Conservation (phyloP, 305 asterid species). For the Stenogyne calaminthoides region DNA sequence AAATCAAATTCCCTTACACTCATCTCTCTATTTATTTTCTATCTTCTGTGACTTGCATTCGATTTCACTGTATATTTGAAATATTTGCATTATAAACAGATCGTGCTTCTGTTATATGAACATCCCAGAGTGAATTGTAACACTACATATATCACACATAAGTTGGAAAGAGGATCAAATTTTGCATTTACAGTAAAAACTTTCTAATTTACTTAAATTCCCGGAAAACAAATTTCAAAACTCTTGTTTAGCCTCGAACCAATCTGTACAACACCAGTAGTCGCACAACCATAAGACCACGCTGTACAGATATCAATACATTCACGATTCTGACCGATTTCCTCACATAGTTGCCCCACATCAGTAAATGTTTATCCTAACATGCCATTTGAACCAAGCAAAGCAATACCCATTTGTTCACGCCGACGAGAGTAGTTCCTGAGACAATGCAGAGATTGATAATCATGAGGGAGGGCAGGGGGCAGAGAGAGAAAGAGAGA, state of each 20-base stretch:
- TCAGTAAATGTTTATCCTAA: background rate
- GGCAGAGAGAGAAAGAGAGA: background rate
- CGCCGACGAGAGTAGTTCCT: background rate
- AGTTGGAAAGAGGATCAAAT: constrained; percentile 38
- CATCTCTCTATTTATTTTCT: background rate
- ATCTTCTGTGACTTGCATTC: background rate
- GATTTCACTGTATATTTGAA: background rate
- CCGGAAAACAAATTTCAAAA: constrained; percentile 40
- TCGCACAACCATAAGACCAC: constrained; percentile 34
- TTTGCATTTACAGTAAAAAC: constrained; percentile 43
- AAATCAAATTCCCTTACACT: background rate
- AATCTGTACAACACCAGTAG: constrained; percentile 48
- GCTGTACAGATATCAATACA: constrained; percentile 19
- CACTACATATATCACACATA: background rate
- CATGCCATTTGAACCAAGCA: background rate
- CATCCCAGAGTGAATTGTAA: background rate
- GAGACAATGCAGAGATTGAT: background rate
- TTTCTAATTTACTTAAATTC: constrained; percentile 41
- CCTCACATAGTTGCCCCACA: constrained; percentile 24
- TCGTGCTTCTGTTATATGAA: background rate
- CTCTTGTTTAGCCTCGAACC: constrained; percentile 30
- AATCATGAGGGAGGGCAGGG: background rate
- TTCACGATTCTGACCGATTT: constrained; percentile 19
- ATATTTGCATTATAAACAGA: background rate
- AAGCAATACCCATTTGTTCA: background rate